Percentiles rank a stretch among this genome's conserved stretches.
These are phyloP conservation scores for Wickerhamomyces bovis DNA, from an alignment of 805 yeast genomes.

Conservation along the genomic window DNA sequence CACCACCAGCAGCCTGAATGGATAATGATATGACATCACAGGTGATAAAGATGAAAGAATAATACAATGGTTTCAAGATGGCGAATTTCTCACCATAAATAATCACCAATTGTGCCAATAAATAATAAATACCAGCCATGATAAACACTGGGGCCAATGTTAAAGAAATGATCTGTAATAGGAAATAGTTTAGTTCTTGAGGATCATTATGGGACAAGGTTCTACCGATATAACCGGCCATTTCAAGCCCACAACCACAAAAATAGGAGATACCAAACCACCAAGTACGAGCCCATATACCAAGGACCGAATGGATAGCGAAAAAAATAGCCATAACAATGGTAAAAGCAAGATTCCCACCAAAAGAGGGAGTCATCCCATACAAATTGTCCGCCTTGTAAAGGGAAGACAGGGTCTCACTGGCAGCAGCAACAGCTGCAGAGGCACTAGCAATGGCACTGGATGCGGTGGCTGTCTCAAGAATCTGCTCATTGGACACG, in stretches of 20 bases:
- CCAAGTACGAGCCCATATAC: constrained; percentile 45
- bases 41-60: constrained; percentile 58
- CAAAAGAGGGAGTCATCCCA: constrained; percentile 43
- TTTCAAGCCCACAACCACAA: constrained; percentile 53
- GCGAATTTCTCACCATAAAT: constrained; percentile 54
- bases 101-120: constrained; percentile 60
- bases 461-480: constrained; percentile 11
- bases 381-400: constrained; percentile 19
- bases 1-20: constrained; percentile 71
- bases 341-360: constrained; percentile 54
- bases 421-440: constrained; percentile 2
- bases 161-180: constrained; percentile 61
- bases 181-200: constrained; percentile 34
- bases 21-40: constrained; percentile 61
- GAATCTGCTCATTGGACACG: constrained; percentile 10
- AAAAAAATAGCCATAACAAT: constrained; percentile 47
- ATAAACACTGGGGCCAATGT: constrained; percentile 74
- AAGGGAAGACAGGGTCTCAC: constrained; percentile 3
- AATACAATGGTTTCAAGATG: constrained; percentile 46
- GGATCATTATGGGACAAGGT: constrained; percentile 36
- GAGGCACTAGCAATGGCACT: constrained; percentile 9
- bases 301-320: constrained; percentile 35
- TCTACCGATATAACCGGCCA: constrained; percentile 65
- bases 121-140: constrained; percentile 76
- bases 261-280: constrained; percentile 61